phyloP scores from a whole-genome alignment of 139 green algal genomes.

The Coccomyxa sp. region DNA sequence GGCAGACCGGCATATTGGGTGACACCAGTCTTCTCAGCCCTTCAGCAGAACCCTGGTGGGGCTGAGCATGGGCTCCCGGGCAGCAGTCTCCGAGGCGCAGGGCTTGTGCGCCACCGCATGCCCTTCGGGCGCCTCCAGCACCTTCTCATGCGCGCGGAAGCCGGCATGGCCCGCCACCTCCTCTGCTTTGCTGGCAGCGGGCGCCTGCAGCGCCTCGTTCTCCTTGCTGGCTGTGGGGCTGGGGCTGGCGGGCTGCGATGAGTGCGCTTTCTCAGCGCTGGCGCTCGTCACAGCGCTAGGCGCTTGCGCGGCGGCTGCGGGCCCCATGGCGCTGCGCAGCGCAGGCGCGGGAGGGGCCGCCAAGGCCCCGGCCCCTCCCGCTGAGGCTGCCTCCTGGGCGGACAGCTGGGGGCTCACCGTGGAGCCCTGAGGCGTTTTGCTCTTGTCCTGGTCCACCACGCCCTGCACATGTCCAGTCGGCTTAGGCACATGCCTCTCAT shows the following conservation, averaged over 20 bases:
- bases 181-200: not conserved
- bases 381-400: not conserved
- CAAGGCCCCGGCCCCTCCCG: not conserved
- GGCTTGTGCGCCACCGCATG: too few relatives aligned
- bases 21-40: too few relatives aligned
- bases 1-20: too few relatives aligned
- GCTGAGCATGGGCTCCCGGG: too few relatives aligned
- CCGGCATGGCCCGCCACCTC: not conserved
- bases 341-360: not conserved
- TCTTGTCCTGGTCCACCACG: too few relatives aligned
- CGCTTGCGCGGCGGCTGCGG: not conserved
- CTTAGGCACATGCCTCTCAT: too few relatives aligned
- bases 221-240: conserved; percentile 6
- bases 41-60: not conserved
- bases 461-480: too few relatives aligned
- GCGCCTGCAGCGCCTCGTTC: not conserved
- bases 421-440: not conserved
- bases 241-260: not conserved
- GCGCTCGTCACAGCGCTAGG: not conserved
- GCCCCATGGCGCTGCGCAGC: too few relatives aligned
- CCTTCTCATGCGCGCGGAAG: not conserved
- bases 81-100: too few relatives aligned
- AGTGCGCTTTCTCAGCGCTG: not conserved
- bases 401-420: not conserved
- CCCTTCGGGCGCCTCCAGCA: not conserved